Base-by-base conservation (phyloP, 352 stramenopile genomes). In the Thraustotheca clavata region DNA sequence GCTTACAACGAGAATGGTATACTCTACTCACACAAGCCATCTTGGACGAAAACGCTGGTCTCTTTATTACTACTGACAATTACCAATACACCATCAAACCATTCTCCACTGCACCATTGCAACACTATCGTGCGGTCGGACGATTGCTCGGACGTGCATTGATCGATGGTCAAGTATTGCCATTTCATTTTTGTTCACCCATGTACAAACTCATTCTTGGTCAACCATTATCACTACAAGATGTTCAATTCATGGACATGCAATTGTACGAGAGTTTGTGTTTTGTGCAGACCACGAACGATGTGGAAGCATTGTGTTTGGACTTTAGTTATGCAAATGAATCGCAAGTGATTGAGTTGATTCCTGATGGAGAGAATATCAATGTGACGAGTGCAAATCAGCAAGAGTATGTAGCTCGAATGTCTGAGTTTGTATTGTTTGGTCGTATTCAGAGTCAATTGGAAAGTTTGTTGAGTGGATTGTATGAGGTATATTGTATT, bases 361-460 rank as follows among this genome's bases (percentile, higher is more conserved):
- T 97, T 71, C 82, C 85, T 20, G 81, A 82, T 41, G 96, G 96
- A 24, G 59, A 70, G 1, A 74, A 94, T 46, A 91, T 98, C 49
- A 76, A 93, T 46, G 96, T 99, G 38, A 99, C 95, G 0, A 86
- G 84, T 18, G 87, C 89, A 22, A 99, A 98, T 76, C 95, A 95
- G 54, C 78, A 93, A 55, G 89, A 98, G 67, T 99, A 98, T 76
- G 82, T 99, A 35, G 72, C 87, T 24, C 79, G 94, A 2, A 92
- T 98, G 67, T 72, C 97, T n/a, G 78, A 91, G 39, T 98, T 95
- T 71, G 71, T 96, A 14, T 87, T 99, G 75, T 76, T 97, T 26
- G 88, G 91, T 38, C 95, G 82, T 32, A 89, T 99, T 26, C 62
- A 79, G 12, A 66, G 83, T 11, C 94, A 98, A 62, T 93, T 98